A percentile compares a stretch with the other conserved stretches of the same genome.
These are phyloP conservation scores for Gossypium mustelinum DNA, from an alignment of 345 rosid genomes.

Conservation along the genomic window DNA sequence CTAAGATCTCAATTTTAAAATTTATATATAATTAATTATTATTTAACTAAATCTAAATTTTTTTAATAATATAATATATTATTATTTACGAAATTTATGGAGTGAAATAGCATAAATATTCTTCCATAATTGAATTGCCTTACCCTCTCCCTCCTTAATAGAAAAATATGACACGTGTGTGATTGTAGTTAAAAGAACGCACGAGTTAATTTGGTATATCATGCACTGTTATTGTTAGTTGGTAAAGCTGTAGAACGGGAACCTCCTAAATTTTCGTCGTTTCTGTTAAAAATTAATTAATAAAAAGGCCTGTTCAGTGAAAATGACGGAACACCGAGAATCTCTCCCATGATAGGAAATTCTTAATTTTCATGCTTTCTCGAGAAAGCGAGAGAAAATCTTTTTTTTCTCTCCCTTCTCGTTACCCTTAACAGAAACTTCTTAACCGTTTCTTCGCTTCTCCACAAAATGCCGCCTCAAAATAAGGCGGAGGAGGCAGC, in stretches of 20 bases:
- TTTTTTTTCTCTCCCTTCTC: conserved; percentile 23
- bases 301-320: neutral
- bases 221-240: neutral
- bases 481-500: neutral
- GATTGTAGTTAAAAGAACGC: too few relatives aligned
- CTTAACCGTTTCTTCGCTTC: neutral
- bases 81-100: too few relatives aligned
- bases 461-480: conserved; percentile 20
- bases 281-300: neutral
- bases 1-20: too few relatives aligned
- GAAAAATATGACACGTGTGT: too few relatives aligned
- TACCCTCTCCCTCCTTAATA: too few relatives aligned
- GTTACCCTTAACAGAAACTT: neutral
- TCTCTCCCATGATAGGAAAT: neutral
- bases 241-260: neutral
- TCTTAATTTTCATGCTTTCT: neutral
- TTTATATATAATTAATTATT: too few relatives aligned
- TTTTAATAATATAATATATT: too few relatives aligned
- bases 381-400: conserved; percentile 12
- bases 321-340: neutral
- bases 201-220: neutral
- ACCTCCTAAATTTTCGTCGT: neutral
- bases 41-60: too few relatives aligned
- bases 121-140: too few relatives aligned
- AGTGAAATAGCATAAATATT: too few relatives aligned